These are phyloP conservation scores for Ligustrum vulgare DNA, from an alignment of 257 asterid genomes.

Conservation along the genomic window DNA sequence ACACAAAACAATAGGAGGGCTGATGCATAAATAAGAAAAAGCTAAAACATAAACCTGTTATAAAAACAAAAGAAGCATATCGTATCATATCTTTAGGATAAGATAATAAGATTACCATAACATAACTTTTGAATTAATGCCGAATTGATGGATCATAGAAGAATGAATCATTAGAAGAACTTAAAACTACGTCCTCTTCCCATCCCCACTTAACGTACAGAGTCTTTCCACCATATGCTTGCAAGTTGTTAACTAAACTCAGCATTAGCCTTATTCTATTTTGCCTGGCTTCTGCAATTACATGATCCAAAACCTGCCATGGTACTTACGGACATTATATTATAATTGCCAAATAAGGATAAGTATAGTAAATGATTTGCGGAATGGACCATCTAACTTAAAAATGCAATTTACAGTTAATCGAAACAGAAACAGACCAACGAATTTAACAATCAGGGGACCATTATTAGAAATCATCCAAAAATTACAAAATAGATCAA, in stretches of 20 bases:
- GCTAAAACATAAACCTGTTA: too few species aligned
- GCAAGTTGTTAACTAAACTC: slow-evolving; percentile 88
- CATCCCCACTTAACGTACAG: slow-evolving; percentile 99
- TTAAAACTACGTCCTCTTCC: slow-evolving; percentile 94
- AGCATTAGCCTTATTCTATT: slow-evolving; percentile 75
- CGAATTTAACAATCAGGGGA: neutral
- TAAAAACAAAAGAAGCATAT: too few species aligned
- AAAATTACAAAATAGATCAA: slow-evolving; percentile 6
- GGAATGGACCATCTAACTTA: slow-evolving; percentile 9
- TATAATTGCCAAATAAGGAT: slow-evolving; percentile 12
- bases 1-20: too few species aligned
- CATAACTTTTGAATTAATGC: slow-evolving; percentile 77
- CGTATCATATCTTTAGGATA: too few species aligned
- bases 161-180: slow-evolving; percentile 96
- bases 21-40: too few species aligned
- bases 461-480: too few species aligned
- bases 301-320: slow-evolving; percentile 87
- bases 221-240: slow-evolving; percentile 95
- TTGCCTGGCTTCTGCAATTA: slow-evolving; percentile 79
- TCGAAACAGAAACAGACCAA: neutral
- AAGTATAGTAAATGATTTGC: neutral
- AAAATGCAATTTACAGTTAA: slow-evolving; percentile 1
- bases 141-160: slow-evolving; percentile 96
- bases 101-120: slow-evolving; percentile 61
- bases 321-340: slow-evolving; percentile 19